Conservation (phyloP, 768 basidiomycete species). For the Boletus reticuloceps region DNA sequence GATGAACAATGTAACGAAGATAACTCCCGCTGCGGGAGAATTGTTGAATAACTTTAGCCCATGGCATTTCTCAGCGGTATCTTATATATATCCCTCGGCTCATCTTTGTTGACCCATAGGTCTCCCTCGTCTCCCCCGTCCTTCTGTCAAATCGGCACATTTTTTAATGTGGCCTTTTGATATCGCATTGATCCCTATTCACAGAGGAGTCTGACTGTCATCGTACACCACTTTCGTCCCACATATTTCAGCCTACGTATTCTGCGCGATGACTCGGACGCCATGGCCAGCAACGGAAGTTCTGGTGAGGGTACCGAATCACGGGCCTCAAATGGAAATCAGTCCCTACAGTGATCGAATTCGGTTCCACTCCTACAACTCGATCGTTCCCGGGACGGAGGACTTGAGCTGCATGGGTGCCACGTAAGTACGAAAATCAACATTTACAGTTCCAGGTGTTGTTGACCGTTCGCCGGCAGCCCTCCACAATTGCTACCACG, state of each 20-base stretch:
- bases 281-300: constrained; percentile 5
- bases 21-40: constrained; percentile 8
- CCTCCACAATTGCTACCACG: neutral
- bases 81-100: constrained; percentile 15
- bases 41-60: constrained; percentile 10
- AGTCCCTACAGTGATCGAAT: constrained; percentile 10
- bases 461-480: constrained; percentile 2
- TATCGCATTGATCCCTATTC: constrained; percentile 8
- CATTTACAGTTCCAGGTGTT: neutral
- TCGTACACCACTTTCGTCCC: neutral
- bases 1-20: constrained; percentile 12
- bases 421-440: constrained; percentile 8
- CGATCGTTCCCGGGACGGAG: neutral
- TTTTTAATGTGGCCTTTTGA: constrained; percentile 16
- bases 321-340: neutral
- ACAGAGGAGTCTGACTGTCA: constrained; percentile 6
- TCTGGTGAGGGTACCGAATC: neutral
- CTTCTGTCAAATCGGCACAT: neutral
- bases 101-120: constrained; percentile 4
- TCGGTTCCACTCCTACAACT: neutral
- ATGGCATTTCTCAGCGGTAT: constrained; percentile 11
- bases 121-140: constrained; percentile 3
- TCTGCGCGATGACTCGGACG: constrained; percentile 10
- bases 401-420: neutral
- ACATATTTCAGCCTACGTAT: neutral